A percentile compares a stretch with the other conserved stretches of the same genome.
Conservation (phyloP, 371 early-diverging fungal species). For the Coemansia sp. region DNA sequence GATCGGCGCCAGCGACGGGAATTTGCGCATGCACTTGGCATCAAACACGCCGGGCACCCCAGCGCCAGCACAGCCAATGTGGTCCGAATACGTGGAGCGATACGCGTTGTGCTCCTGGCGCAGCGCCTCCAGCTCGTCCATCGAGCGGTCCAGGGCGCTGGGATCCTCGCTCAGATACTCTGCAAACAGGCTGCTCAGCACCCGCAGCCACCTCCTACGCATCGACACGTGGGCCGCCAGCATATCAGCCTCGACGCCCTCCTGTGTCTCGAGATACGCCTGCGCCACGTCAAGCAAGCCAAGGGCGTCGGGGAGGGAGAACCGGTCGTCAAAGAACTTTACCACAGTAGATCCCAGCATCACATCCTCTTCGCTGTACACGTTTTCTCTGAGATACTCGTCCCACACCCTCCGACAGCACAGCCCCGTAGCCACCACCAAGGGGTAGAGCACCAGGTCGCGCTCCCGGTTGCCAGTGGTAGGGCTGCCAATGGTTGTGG, state of each 20-base stretch:
- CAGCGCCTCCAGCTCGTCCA: neutral
- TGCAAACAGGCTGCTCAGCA: too few species aligned
- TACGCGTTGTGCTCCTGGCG: too few species aligned
- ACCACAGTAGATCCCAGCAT: conserved; percentile 4
- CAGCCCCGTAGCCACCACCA: conserved; percentile 32
- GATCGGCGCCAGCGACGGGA: too few species aligned
- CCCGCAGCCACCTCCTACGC: conserved; percentile 26
- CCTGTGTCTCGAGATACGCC: neutral
- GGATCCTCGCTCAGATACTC: neutral
- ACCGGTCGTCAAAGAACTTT: conserved; percentile 24
- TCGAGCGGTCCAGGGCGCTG: neutral
- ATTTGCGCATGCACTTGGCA: too few species aligned
- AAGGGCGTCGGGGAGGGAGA: conserved; percentile 5
- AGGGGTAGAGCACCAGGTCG: conserved; percentile 42
- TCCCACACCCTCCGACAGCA: conserved; percentile 33
- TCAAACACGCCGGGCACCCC: too few species aligned
- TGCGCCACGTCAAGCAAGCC: conserved; percentile 14
- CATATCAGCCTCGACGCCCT: conserved; percentile 3
- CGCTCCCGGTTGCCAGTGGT: conserved; percentile 4
- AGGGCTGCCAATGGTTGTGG: neutral
- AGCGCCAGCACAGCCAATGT: too few species aligned
- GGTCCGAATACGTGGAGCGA: too few species aligned
- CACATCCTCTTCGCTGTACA: conserved; percentile 49
- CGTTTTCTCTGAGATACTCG: conserved; percentile 37
- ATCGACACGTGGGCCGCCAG: conserved; percentile 17